phyloP scores from a whole-genome alignment of 164 flowering plant species.

The Amborella trichopoda region DNA sequence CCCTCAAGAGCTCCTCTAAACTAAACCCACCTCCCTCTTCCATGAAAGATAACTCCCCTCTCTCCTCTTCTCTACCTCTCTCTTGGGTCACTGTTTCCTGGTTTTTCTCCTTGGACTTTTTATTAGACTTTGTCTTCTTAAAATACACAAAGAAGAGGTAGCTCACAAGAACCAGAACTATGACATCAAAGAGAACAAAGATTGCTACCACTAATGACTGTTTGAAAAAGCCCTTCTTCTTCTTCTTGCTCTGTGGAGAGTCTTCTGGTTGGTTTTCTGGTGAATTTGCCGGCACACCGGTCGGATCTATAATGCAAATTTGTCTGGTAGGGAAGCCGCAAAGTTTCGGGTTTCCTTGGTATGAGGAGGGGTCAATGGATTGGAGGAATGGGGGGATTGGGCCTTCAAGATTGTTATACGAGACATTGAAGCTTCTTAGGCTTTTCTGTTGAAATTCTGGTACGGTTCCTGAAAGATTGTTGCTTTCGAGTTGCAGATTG shows the following conservation, averaged over 20 bases:
- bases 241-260: slow-evolving; percentile 2
- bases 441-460: slow-evolving; percentile 25
- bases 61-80: slow-evolving; percentile 13
- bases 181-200: slow-evolving; percentile 1
- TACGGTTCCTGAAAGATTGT: slow-evolving; percentile 29
- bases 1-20: slow-evolving; percentile 33
- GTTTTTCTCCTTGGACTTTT: slow-evolving; percentile 5
- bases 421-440: slow-evolving; percentile 31
- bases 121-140: neutral
- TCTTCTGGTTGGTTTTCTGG: slow-evolving; percentile 10
- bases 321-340: slow-evolving; percentile 29
- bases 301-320: slow-evolving; percentile 17
- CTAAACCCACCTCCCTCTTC: slow-evolving; percentile 27
- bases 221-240: neutral
- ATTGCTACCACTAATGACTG: slow-evolving; percentile 7
- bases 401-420: slow-evolving; percentile 28
- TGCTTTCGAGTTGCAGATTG: slow-evolving; percentile 33
- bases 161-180: slow-evolving; percentile 10
- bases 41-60: slow-evolving; percentile 24
- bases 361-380: slow-evolving; percentile 17
- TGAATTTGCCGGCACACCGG: too few species aligned
- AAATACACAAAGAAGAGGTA: slow-evolving; percentile 5
- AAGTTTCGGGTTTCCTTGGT: slow-evolving; percentile 23
- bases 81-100: neutral
- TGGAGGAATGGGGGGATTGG: slow-evolving; percentile 20